phyloP scores from a whole-genome alignment of 2,329 filamentous ascomycete species.

The Cercospora sp. region DNA sequence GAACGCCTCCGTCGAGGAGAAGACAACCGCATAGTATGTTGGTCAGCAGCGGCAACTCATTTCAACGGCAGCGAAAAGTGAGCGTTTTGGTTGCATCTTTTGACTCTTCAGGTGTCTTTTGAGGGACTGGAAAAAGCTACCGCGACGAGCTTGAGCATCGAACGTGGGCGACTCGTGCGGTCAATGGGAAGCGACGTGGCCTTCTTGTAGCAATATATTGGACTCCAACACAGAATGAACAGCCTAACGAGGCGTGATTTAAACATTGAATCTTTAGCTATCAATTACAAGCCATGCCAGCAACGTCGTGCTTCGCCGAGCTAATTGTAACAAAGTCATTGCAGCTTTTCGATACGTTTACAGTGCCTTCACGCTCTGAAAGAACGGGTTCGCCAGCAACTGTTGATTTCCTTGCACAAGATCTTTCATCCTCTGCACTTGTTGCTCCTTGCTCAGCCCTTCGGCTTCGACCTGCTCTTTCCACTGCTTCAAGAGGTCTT shows the following conservation, averaged over 20 bases:
- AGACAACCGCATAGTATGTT: constrained; percentile 21
- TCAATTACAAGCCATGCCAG: background rate
- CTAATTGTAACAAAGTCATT: background rate
- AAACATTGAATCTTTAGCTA: background rate
- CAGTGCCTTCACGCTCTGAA: constrained; percentile 57
- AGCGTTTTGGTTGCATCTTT: constrained; percentile 12
- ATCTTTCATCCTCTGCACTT: constrained; percentile 75
- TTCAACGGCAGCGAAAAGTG: constrained; percentile 7
- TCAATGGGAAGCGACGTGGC: background rate
- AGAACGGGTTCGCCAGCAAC: constrained; percentile 64
- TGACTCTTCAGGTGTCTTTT: background rate
- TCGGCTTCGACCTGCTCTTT: constrained; percentile 66
- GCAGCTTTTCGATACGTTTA: constrained; percentile 24
- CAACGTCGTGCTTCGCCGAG: background rate
- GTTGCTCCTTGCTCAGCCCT: constrained; percentile 66
- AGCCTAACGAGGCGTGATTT: constrained; percentile 4
- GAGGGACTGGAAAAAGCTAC: constrained; percentile 4
- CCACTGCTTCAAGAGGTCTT: constrained; percentile 80
- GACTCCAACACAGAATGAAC: constrained; percentile 8
- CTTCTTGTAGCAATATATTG: constrained; percentile 14
- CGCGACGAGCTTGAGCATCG: background rate
- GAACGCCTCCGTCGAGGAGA: constrained; percentile 61
- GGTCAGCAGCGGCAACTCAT: constrained; percentile 5
- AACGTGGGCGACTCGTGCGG: background rate
- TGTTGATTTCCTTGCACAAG: constrained; percentile 72